phyloP scores from a whole-genome alignment of 1,284 basidiomycete genomes.

The Tilletia horrida region DNA sequence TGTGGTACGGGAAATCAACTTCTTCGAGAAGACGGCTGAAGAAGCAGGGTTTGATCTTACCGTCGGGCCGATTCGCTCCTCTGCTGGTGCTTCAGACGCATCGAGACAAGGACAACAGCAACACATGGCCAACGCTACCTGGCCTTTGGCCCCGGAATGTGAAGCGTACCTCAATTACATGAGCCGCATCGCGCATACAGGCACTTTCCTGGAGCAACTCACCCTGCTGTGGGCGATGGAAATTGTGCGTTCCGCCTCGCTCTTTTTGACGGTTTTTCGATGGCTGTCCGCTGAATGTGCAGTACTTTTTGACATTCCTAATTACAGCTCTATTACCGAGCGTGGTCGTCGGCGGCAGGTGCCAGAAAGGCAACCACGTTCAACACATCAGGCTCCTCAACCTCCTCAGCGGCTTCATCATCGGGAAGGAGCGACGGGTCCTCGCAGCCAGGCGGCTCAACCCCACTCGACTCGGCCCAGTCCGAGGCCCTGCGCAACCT shows the following conservation, averaged over 20 bases:
- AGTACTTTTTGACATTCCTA: neutral
- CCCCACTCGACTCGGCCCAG: neutral
- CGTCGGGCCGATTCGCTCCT: constrained; percentile 10
- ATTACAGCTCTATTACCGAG: constrained; percentile 62
- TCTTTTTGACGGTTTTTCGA: too few relatives aligned
- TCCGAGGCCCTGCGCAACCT: constrained; percentile 4
- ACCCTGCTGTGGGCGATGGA: constrained; percentile 76
- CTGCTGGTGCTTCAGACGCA: neutral
- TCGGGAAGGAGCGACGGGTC: neutral
- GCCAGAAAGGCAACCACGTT: neutral
- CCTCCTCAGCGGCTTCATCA: neutral
- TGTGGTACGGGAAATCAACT: constrained; percentile 64
- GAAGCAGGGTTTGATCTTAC: constrained; percentile 57
- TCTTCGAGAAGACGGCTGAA: constrained; percentile 63
- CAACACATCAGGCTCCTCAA: neutral
- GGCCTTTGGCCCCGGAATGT: neutral
- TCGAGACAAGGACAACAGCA: neutral
- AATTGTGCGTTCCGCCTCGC: constrained; percentile 60
- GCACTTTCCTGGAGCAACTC: constrained; percentile 64
- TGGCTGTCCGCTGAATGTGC: too few relatives aligned
- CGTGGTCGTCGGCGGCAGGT: constrained; percentile 61
- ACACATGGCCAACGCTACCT: neutral
- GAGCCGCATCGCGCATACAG: constrained; percentile 60
- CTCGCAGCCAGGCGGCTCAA: neutral
- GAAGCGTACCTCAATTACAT: constrained; percentile 70